Base-by-base conservation (phyloP, 2,329 filamentous ascomycete genomes). In the Myriosclerotinia scirpicola region DNA sequence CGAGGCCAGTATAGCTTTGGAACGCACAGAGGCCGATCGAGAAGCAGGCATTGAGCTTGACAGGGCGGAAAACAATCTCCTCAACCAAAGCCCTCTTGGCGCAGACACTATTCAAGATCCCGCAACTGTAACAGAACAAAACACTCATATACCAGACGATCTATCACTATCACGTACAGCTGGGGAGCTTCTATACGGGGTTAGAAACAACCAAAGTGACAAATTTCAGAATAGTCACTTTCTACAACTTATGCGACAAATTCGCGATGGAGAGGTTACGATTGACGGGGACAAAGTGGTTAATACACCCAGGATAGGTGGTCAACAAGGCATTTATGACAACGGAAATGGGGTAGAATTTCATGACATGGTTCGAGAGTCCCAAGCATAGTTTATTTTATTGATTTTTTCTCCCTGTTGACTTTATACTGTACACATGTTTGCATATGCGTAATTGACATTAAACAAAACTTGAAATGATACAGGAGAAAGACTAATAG, bases 211-310 rank as follows among this genome's bases (percentile, higher is more conserved):
- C 71, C 83, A 86, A 67, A 88, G 84, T 65, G 80, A 87, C 56
- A 94, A 94, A 75, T 95, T 95, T 77, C 86, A 87, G 72, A 86
- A 93, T 74, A 93, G 90, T 71, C 85, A 85, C 67, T 96, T 96
- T 74, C 79, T 94, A 0, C 82, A 84, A 5, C 80, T 96, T 55
- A 95, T 96, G 91, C 85, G 90, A 38, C 84, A 86, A 67, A 85
- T 95, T 65, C 84, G 89, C 62, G 87, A 91, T 74, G 82, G 84
- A 65, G 88, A 95, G 78, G 86, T 93, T 17, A 84, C 84, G 59
- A 87, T 95, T 48, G 83, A 91, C 70, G 90, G 88, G 52, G 88
- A 92, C 75, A 85, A 86, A 72, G 81, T 90, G 73, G 85, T 90
- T 17, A 69, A 58, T 42, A 36, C 22, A 12, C 30, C 30, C 9